A percentile compares a stretch with the other conserved stretches of the same genome.
Evolutionary conservation across 176 grass and related monocot genomes (phyloP).

Genomic region (Triticum turgidum): DNA sequence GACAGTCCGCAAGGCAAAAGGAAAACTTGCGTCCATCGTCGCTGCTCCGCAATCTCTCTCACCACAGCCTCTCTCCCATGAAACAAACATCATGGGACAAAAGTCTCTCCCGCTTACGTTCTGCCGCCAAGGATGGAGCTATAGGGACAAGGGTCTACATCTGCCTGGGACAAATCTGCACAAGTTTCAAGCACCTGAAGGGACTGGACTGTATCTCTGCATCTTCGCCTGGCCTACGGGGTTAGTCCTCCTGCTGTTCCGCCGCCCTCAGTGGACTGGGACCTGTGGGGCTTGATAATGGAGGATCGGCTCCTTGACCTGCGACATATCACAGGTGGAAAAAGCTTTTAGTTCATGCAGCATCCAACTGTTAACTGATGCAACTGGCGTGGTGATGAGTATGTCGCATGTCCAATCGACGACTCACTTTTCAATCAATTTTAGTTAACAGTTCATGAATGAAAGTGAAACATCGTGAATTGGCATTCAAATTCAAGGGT

Average conservation of each 20-base stretch:
- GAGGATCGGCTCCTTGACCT: conserved; percentile 83
- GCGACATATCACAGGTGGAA: not conserved
- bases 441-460: not conserved
- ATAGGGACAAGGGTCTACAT: not conserved
- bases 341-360: not conserved
- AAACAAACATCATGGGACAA: conserved; percentile 6
- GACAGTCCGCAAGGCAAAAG: not conserved
- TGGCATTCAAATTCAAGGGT: conserved; percentile 9
- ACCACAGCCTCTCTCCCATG: not conserved
- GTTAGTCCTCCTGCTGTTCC: conserved; percentile 1
- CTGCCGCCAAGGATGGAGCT: not conserved
- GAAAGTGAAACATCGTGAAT: not conserved
- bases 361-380: not conserved
- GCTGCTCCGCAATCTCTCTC: not conserved
- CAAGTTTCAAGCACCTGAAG: conserved; percentile 15
- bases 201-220: conserved; percentile 20
- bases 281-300: conserved; percentile 72
- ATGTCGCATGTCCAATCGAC: not conserved
- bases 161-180: not conserved
- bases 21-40: not conserved
- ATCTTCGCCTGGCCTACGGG: conserved; percentile 3
- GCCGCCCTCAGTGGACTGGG: conserved; percentile 32
- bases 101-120: not conserved
- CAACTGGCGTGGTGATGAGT: not conserved
- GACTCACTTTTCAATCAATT: no score